These are phyloP conservation scores for Aspergillus vadensis DNA, from an alignment of 2,329 filamentous ascomycete genomes.

Conservation along the genomic window DNA sequence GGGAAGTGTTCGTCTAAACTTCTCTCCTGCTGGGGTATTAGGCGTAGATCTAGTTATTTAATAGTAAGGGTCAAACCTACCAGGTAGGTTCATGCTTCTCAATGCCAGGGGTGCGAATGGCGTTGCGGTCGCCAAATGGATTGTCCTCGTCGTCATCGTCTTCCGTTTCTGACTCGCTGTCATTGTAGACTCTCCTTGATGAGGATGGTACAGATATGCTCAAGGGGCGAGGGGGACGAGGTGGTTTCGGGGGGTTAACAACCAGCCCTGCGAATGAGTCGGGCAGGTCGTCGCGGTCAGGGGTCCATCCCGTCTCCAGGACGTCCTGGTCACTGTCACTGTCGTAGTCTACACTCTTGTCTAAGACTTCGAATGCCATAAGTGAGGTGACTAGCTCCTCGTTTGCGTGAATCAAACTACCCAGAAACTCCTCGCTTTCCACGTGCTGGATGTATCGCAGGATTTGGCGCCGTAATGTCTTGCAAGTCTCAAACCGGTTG, in stretches of 20 bases:
- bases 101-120: slow-evolving; percentile 42
- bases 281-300: slow-evolving; percentile 31
- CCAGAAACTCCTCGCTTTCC: slow-evolving; percentile 88
- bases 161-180: slow-evolving; percentile 55
- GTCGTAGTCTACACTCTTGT: slow-evolving; percentile 63
- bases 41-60: no score
- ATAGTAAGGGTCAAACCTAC: slow-evolving; percentile 22
- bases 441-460: slow-evolving; percentile 91
- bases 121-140: slow-evolving; percentile 83
- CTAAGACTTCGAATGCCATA: slow-evolving; percentile 92
- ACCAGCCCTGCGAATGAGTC: slow-evolving; percentile 38
- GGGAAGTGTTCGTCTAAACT: slow-evolving; percentile 20
- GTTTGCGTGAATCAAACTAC: slow-evolving; percentile 87
- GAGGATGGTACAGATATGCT: slow-evolving; percentile 48
- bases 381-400: slow-evolving; percentile 92
- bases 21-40: slow-evolving; percentile 27
- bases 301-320: slow-evolving; percentile 32
- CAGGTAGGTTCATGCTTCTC: slow-evolving; percentile 38
- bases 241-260: slow-evolving; percentile 40
- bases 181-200: slow-evolving; percentile 46
- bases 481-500: slow-evolving; percentile 81
- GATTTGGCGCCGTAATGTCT: slow-evolving; percentile 78
- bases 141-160: slow-evolving; percentile 79
- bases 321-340: slow-evolving; percentile 65
- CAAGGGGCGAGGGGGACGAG: slow-evolving; percentile 61